These are phyloP conservation scores for Xylariales sp. DNA, from an alignment of 2,329 filamentous ascomycete genomes.

Conservation along the genomic window DNA sequence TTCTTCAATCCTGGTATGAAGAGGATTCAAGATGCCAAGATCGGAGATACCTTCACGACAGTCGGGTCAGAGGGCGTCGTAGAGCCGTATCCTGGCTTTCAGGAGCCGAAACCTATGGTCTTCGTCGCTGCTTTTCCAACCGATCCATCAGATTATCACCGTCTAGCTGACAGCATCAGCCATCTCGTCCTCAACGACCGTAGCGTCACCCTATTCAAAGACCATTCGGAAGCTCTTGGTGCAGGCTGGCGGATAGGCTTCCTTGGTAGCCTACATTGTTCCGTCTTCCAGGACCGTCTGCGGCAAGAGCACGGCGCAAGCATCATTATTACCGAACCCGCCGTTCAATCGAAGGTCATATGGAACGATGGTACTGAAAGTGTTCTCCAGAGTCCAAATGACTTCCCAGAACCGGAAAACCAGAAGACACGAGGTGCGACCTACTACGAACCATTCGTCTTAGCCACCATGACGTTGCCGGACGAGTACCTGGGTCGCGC, in stretches of 20 bases:
- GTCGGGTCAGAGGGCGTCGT: constrained; percentile 72
- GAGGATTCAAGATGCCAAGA: constrained; percentile 87
- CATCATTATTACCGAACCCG: constrained; percentile 95
- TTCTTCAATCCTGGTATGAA: constrained; percentile 99
- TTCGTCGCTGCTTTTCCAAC: constrained; percentile 96
- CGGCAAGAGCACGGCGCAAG: constrained; percentile 90
- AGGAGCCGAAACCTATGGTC: constrained; percentile 97
- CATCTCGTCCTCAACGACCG: constrained; percentile 93
- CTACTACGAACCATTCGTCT: constrained; percentile 46
- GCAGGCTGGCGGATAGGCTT: constrained; percentile 94
- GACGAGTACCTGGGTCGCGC: constrained; percentile 92
- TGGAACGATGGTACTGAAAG: constrained; percentile 73
- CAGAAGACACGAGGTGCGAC: constrained; percentile 38
- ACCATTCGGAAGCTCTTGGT: constrained; percentile 88
- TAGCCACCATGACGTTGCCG: constrained; percentile 84
- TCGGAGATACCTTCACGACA: constrained; percentile 90
- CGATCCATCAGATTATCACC: constrained; percentile 80
- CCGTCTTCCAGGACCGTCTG: constrained; percentile 95
- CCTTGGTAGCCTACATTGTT: constrained; percentile 93
- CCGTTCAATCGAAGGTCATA: constrained; percentile 83
- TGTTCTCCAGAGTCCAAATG: constrained; percentile 78
- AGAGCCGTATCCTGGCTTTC: constrained; percentile 82
- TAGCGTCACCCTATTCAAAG: constrained; percentile 89
- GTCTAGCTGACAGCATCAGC: constrained; percentile 88
- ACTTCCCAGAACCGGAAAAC: constrained; percentile 71